phyloP scores from a whole-genome alignment of 257 asterid genomes.

The Haberlea rhodopensis region DNA sequence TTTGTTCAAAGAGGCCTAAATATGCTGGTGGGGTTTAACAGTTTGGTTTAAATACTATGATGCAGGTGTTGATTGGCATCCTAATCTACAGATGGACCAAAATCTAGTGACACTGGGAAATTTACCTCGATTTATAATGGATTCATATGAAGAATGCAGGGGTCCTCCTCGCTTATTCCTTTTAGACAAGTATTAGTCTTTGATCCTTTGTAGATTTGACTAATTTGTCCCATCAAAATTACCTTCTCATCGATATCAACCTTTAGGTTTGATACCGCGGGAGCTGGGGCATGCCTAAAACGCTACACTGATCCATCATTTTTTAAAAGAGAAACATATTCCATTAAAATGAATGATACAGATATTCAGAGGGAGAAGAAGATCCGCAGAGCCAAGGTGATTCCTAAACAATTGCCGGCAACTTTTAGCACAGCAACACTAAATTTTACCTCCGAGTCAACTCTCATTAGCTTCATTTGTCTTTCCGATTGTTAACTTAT shows the following conservation, averaged over 20 bases:
- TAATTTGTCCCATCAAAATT: neutral
- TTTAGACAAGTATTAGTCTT: constrained; percentile 76
- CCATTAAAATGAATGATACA: constrained; percentile 30
- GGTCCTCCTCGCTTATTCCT: constrained; percentile 96
- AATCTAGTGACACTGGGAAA: constrained; percentile 72
- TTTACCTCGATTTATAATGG: constrained; percentile 92
- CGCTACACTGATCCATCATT: constrained; percentile 95
- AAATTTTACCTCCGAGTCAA: neutral
- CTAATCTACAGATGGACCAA: constrained; percentile 56
- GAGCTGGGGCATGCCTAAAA: constrained; percentile 95
- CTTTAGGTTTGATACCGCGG: constrained; percentile 90
- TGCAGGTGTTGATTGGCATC: constrained; percentile 90
- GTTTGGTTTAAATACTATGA: neutral
- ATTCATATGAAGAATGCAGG: constrained; percentile 95
- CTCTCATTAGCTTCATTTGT: constrained; percentile 1
- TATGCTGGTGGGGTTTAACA: neutral
- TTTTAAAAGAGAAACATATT: constrained; percentile 60
- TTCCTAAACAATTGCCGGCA: constrained; percentile 16
- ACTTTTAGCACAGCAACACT: neutral
- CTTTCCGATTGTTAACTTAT: neutral
- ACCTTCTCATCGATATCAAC: constrained; percentile 15
- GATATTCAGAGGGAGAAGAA: constrained; percentile 73
- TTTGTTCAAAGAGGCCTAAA: neutral
- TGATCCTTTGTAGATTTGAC: constrained; percentile 18
- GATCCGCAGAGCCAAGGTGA: constrained; percentile 80